Conservation (phyloP, 257 asterid species). For the Nicotiana attenuata region DNA sequence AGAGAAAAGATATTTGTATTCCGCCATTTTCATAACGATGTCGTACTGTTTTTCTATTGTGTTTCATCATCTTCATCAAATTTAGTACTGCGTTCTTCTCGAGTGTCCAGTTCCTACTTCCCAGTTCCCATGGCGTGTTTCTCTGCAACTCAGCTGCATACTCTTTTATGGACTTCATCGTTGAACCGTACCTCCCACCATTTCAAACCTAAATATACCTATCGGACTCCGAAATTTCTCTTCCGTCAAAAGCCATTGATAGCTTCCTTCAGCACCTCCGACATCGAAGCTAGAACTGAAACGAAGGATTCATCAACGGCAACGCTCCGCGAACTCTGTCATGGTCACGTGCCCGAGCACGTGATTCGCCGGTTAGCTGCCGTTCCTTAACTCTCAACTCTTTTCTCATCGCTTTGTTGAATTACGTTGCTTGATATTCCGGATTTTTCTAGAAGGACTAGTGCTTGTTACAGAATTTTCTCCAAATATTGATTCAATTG, state of each 20-base stretch:
- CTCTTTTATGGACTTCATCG: constrained; percentile 26
- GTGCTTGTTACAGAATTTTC: background rate
- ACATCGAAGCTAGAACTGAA: constrained; percentile 19
- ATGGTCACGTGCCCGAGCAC: constrained; percentile 78
- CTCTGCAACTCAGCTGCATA: constrained; percentile 31
- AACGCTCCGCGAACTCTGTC: constrained; percentile 56
- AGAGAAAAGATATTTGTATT: too few relatives aligned
- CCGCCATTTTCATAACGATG: too few relatives aligned
- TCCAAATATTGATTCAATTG: constrained; percentile 1
- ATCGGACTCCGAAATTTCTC: background rate
- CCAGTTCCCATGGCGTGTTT: constrained; percentile 50
- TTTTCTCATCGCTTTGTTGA: too few relatives aligned
- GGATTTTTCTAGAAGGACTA: background rate
- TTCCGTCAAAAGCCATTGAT: background rate
- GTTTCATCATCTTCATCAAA: too few relatives aligned
- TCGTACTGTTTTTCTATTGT: too few relatives aligned
- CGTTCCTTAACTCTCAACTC: background rate
- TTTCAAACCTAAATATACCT: background rate
- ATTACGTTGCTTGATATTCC: background rate
- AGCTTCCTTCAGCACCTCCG: constrained; percentile 38
- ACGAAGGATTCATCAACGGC: constrained; percentile 12
- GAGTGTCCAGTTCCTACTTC: background rate
- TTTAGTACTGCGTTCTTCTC: too few relatives aligned
- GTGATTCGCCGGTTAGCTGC: constrained; percentile 54
- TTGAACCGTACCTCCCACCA: background rate